Base-by-base conservation (phyloP, 805 yeast species). In the Saccharomycodes ludwigii region DNA sequence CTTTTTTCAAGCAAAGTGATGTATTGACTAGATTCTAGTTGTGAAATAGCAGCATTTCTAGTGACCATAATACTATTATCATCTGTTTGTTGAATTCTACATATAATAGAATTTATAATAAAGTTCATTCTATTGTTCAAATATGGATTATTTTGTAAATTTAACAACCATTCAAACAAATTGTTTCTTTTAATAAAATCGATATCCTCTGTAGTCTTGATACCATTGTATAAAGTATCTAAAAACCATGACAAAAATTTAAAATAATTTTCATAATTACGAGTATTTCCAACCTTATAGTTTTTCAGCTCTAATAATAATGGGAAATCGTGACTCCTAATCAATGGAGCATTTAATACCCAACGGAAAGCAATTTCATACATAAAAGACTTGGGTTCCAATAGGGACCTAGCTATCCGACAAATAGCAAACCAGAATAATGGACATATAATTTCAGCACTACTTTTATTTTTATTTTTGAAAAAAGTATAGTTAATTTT, bases 281-380 rank as follows among this genome's bases (percentile, higher is more conserved):
- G 65, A 5, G 40, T 36, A 3, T 45, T 18, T 5, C 39, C 24
- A 5, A 44, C 40, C 4, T 52, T 34, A 3, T 51, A 50, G 6
- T 48, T 41, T 20, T 55, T 51, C 14, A 46, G 55, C 21, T 45
- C 48, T 24, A 48, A 50, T 33, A 49, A 56, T 18, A 71, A 42
- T 3, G 76, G 75, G 5, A 71, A 43, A 11, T 68, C 73, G 32
- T 52, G 50, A 0, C 47, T 31, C 23, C 54, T 54, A 12, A 71
- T 41, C 13, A 47, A 41, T 19, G 67, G 64, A n/a, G 52, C 48
- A 31, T 56, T 58, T 21, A 83, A 56, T 8, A 85, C 62, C 66
- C 74, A 83, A 36, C 76, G 67, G 43, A 65, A 71, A 0, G 73
- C 71, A 41, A 72, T 71, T 40, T 85, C 95, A 51, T 77, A 81